Conservation (phyloP, 2,329 filamentous ascomycete genomes). For the Dendrostoma leiphaemia region DNA sequence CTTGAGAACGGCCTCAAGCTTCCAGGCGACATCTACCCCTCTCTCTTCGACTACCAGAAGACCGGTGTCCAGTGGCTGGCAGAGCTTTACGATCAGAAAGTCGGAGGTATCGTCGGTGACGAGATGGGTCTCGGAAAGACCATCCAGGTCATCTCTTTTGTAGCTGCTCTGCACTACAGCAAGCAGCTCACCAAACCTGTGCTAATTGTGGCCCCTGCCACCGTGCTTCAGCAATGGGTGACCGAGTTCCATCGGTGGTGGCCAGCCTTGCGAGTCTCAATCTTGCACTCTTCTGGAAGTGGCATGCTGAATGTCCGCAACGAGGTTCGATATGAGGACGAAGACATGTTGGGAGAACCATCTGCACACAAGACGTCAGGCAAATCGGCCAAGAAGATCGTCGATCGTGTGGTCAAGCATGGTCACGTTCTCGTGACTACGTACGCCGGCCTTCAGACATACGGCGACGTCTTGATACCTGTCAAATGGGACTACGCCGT, state of each 20-base stretch:
- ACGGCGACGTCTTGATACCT: slow-evolving; percentile 76
- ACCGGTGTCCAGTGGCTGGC: slow-evolving; percentile 96
- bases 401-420: slow-evolving; percentile 76
- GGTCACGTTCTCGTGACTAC: slow-evolving; percentile 95
- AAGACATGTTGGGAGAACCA: slow-evolving; percentile 52
- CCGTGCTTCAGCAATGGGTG: slow-evolving; percentile 95
- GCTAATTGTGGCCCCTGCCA: slow-evolving; percentile 90
- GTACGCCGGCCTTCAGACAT: slow-evolving; percentile 93
- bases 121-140: slow-evolving; percentile 99
- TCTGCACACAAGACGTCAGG: slow-evolving; percentile 49
- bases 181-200: slow-evolving; percentile 79
- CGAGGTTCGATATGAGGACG: slow-evolving; percentile 58
- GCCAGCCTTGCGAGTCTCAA: slow-evolving; percentile 96
- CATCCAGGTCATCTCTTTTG: slow-evolving; percentile 67
- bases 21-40: slow-evolving; percentile 89
- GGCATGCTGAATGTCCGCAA: slow-evolving; percentile 83
- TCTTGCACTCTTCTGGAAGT: slow-evolving; percentile 91
- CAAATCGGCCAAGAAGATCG: slow-evolving; percentile 73
- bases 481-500: slow-evolving; percentile 92
- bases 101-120: slow-evolving; percentile 93
- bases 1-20: slow-evolving; percentile 76
- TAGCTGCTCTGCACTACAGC: slow-evolving; percentile 91
- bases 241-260: slow-evolving; percentile 99
- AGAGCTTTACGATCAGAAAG: slow-evolving; percentile 83
- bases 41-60: slow-evolving; percentile 94